phyloP scores from a whole-genome alignment of 2,329 filamentous ascomycete species.

The Venturia asperata region DNA sequence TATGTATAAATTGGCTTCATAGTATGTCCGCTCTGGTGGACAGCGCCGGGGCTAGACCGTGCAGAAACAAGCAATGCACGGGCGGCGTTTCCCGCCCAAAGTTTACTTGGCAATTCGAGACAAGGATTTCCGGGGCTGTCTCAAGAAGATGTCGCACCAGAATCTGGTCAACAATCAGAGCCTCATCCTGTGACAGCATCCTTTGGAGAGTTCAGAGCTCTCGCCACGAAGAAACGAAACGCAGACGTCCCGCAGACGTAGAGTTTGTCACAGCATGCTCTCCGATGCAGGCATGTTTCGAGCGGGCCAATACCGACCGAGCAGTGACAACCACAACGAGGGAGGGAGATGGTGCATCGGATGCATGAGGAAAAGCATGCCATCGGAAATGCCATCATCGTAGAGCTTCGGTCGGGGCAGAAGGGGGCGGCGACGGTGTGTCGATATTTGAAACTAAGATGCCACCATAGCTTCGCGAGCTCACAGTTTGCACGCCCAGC shows the following conservation, averaged over 20 bases:
- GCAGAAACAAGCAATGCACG: slow-evolving; percentile 16
- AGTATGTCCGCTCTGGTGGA: not conserved
- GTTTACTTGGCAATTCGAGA: slow-evolving; percentile 7
- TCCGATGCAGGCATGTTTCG: not conserved
- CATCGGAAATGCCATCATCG: not conserved
- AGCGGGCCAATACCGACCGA: not conserved
- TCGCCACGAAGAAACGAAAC: not conserved
- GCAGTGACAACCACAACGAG: not conserved
- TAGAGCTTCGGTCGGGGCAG: not conserved
- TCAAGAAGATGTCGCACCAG: slow-evolving; percentile 4
- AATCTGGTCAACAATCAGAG: slow-evolving; percentile 3
- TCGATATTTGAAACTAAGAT: slow-evolving; percentile 10
- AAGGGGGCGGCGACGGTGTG: not conserved
- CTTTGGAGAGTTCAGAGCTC: not conserved
- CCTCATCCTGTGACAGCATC: not conserved
- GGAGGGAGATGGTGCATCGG: not conserved
- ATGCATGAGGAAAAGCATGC: not conserved
- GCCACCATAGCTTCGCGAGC: not conserved
- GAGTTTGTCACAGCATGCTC: not conserved
- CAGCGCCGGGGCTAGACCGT: slow-evolving; percentile 7
- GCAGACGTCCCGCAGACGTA: not conserved
- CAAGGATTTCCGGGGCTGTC: not conserved
- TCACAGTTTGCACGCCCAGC: not conserved
- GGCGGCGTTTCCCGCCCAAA: not conserved
- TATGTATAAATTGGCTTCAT: slow-evolving; percentile 10